phyloP scores from a whole-genome alignment of 345 rosid genomes.

The Eucalyptus albens region DNA sequence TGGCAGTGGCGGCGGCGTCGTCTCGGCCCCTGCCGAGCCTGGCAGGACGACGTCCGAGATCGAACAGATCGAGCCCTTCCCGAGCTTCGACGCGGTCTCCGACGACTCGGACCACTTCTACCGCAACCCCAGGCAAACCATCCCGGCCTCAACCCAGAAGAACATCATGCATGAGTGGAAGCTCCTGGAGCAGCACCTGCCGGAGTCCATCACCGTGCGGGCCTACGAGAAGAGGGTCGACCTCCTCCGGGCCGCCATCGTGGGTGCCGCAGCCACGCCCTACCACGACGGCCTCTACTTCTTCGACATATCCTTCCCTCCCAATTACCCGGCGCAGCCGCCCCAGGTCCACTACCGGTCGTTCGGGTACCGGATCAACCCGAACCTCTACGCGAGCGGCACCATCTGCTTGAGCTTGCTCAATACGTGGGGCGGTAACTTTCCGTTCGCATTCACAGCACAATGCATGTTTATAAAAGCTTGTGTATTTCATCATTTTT shows the following conservation, averaged over 20 bases:
- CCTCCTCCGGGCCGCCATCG: constrained; percentile 33
- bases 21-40: background rate
- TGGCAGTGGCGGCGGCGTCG: no score
- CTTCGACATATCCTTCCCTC: constrained; percentile 45
- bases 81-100: background rate
- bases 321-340: constrained; percentile 32
- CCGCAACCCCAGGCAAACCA: background rate
- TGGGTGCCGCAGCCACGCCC: constrained; percentile 39
- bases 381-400: constrained; percentile 36
- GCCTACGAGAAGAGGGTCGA: constrained; percentile 42
- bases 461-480: background rate
- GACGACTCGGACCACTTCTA: background rate
- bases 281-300: constrained; percentile 58
- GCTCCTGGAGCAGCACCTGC: constrained; percentile 30
- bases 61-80: constrained; percentile 6
- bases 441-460: background rate
- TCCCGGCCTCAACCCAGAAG: background rate
- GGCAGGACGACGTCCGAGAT: background rate
- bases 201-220: constrained; percentile 41
- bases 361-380: constrained; percentile 42
- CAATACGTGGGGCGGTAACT: constrained; percentile 35
- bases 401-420: constrained; percentile 38
- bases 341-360: constrained; percentile 33
- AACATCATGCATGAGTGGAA: constrained; percentile 45
- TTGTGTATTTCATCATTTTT: no score